Conservation (phyloP, 805 yeast genomes). For the Candida parachauliodes region DNA sequence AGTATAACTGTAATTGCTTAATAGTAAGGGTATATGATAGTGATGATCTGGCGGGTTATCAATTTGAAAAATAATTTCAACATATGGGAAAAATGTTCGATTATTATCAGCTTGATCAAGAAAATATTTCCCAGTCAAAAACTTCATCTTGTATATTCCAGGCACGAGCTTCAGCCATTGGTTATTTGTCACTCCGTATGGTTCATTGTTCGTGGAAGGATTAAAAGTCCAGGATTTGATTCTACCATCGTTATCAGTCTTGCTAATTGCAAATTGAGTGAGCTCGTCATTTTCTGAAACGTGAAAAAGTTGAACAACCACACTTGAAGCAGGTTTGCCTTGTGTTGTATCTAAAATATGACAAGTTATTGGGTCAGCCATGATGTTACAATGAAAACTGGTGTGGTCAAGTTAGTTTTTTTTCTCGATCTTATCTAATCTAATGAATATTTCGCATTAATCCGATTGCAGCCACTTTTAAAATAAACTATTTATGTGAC, state of each 20-base stretch:
- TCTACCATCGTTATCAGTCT: slow-evolving; percentile 80
- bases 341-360: slow-evolving; percentile 81
- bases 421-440: background rate
- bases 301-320: slow-evolving; percentile 59
- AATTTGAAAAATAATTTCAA: slow-evolving; percentile 73
- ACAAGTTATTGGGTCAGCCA: slow-evolving; percentile 61
- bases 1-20: slow-evolving; percentile 83
- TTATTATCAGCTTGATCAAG: slow-evolving; percentile 23
- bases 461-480: background rate
- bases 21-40: slow-evolving; percentile 83
- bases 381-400: no score
- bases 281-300: slow-evolving; percentile 20
- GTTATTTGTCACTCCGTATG: background rate
- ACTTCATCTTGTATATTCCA: slow-evolving; percentile 74
- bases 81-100: slow-evolving; percentile 77
- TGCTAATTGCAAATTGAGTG: slow-evolving; percentile 61
- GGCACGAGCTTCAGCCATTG: slow-evolving; percentile 39
- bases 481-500: no score
- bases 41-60: slow-evolving; percentile 68
- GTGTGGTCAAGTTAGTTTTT: no score
- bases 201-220: slow-evolving; percentile 21
- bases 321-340: slow-evolving; percentile 80
- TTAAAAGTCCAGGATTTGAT: slow-evolving; percentile 61
- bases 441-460: background rate
- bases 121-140: slow-evolving; percentile 71